Percentiles rank a stretch among this genome's conserved stretches.
Conservation (phyloP, 192 early-diverging fungal genomes). For the Jimgerdemannia lactiflua region DNA sequence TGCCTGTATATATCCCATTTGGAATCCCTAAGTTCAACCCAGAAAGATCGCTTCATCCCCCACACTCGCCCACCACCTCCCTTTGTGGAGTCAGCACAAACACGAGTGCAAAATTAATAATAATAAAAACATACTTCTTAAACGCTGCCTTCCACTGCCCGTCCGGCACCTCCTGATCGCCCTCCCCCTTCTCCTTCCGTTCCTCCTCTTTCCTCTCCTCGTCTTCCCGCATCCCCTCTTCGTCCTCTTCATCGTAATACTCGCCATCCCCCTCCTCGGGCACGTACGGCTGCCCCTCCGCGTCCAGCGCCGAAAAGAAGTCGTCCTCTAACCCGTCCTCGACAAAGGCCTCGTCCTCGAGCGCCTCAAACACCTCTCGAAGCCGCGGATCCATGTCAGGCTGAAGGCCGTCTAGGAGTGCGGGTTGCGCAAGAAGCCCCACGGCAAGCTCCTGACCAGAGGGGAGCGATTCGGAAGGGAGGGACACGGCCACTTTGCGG, state of each 20-base stretch:
- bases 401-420: conserved; percentile 55
- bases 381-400: conserved; percentile 80
- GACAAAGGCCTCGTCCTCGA: conserved; percentile 90
- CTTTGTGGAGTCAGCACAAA: no score
- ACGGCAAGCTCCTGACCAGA: conserved; percentile 67
- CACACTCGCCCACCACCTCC: no score
- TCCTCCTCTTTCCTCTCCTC: conserved; percentile 49
- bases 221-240: conserved; percentile 13
- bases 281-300: conserved; percentile 45
- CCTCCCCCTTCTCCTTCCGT: conserved; percentile 37
- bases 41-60: no score
- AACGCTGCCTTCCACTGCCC: conserved; percentile 43
- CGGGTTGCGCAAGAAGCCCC: conserved; percentile 69
- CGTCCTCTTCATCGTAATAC: conserved; percentile 34
- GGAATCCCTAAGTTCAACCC: no score
- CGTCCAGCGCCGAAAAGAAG: conserved; percentile 81
- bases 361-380: conserved; percentile 87
- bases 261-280: conserved; percentile 61
- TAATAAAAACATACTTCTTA: conserved; percentile 27
- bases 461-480: conserved; percentile 77
- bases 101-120: no score
- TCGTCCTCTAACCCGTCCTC: conserved; percentile 79
- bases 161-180: conserved; percentile 39
- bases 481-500: conserved; percentile 28
- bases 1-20: no score